phyloP scores from a whole-genome alignment of 305 asterid genomes.

The Coffea humblotiana region DNA sequence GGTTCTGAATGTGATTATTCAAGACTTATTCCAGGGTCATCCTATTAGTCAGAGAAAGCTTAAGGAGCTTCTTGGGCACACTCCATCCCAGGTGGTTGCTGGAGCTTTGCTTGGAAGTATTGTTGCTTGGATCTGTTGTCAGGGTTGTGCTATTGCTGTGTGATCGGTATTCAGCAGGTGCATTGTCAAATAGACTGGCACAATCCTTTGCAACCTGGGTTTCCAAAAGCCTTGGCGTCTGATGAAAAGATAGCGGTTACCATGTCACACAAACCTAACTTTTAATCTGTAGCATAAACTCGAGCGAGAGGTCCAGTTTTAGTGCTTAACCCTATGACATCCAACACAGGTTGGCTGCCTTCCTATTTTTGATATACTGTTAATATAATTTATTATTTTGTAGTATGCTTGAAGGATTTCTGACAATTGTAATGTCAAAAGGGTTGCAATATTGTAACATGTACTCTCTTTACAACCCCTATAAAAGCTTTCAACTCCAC shows the following conservation, averaged over 20 bases:
- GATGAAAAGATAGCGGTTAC: not conserved
- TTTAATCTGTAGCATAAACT: not conserved
- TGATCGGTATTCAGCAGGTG: conserved; percentile 22
- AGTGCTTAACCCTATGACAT: not conserved
- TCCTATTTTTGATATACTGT: not conserved
- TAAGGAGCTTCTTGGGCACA: conserved; percentile 92
- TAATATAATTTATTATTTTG: not conserved
- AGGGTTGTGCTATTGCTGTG: conserved; percentile 34
- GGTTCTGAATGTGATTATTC: conserved; percentile 87
- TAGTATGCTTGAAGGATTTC: not conserved
- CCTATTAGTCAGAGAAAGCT: conserved; percentile 92
- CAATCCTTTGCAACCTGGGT: not conserved
- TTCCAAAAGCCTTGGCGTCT: not conserved
- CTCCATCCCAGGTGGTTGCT: conserved; percentile 85
- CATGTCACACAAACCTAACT: not conserved
- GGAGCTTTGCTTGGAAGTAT: conserved; percentile 80
- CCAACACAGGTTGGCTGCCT: not conserved
- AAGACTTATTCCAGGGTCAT: conserved; percentile 86
- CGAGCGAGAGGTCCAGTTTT: not conserved
- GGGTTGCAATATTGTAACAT: not conserved
- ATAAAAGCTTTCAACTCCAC: not conserved
- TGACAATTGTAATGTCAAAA: not conserved
- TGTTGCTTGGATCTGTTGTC: conserved; percentile 76
- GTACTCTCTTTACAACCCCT: not conserved
- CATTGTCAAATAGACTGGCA: conserved; percentile 1